A percentile compares a stretch with the other conserved stretches of the same genome.
These are phyloP conservation scores for Amanita phalloides DNA, from an alignment of 768 basidiomycete genomes.

Conservation along the genomic window DNA sequence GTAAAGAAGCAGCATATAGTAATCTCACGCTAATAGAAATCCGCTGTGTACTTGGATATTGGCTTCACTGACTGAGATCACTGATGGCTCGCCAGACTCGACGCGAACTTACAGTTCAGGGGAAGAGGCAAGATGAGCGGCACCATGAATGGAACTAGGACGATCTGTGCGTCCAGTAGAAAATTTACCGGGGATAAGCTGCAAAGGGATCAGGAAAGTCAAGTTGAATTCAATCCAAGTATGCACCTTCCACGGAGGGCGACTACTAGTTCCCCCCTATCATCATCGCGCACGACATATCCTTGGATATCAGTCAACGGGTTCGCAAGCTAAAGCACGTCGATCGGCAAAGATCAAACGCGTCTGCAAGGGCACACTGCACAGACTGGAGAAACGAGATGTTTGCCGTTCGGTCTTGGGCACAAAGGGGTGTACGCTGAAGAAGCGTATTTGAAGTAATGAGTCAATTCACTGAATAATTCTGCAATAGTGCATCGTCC, in stretches of 20 bases:
- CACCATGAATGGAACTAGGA: slow-evolving; percentile 31
- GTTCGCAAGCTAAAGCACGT: slow-evolving; percentile 26
- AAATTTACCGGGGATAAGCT: slow-evolving; percentile 32
- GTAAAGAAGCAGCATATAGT: background rate
- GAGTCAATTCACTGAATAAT: slow-evolving; percentile 31
- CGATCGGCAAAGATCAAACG: background rate
- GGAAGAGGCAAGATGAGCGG: slow-evolving; percentile 33
- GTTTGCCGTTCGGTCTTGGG: slow-evolving; percentile 38
- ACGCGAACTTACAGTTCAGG: slow-evolving; percentile 10
- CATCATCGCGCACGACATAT: slow-evolving; percentile 37
- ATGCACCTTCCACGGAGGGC: slow-evolving; percentile 39
- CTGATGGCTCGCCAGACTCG: background rate
- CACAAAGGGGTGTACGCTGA: slow-evolving; percentile 36
- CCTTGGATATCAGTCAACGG: slow-evolving; percentile 33
- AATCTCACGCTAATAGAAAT: slow-evolving; percentile 36
- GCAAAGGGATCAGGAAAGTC: background rate
- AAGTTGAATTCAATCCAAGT: background rate
- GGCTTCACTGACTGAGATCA: slow-evolving; percentile 19
- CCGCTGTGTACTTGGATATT: slow-evolving; percentile 31
- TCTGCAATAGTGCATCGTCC: slow-evolving; percentile 13
- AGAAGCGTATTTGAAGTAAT: slow-evolving; percentile 48
- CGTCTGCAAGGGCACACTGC: background rate
- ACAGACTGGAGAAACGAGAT: slow-evolving; percentile 24
- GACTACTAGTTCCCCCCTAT: slow-evolving; percentile 34
- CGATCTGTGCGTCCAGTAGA: slow-evolving; percentile 29